A percentile compares a stretch with the other conserved stretches of the same genome.
Evolutionary conservation across 345 rosid species (phyloP).

Genomic region (Populus ilicifolia): DNA sequence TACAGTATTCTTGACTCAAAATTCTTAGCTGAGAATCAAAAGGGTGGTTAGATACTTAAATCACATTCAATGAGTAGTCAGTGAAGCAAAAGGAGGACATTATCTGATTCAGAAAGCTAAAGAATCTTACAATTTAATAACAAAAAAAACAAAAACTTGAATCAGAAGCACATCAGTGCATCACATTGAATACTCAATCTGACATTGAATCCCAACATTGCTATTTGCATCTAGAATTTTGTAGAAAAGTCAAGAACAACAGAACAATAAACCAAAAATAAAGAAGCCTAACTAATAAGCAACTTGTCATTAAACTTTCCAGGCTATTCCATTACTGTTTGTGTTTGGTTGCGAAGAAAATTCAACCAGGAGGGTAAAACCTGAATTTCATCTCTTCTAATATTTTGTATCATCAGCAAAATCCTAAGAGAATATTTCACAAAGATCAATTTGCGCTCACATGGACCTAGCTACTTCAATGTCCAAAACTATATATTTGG

Average conservation of each 20-base stretch:
- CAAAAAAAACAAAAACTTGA: slow-evolving; percentile 23
- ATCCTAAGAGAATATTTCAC: neutral
- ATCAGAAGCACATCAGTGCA: slow-evolving; percentile 32
- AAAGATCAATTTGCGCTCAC: neutral
- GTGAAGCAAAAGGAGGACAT: slow-evolving; percentile 25
- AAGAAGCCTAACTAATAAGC: slow-evolving; percentile 8
- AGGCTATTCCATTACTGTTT: slow-evolving; percentile 7
- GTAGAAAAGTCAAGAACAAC: slow-evolving; percentile 13
- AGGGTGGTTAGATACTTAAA: slow-evolving; percentile 6
- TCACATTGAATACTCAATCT: slow-evolving; percentile 32
- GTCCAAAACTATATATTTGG: neutral
- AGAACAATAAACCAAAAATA: slow-evolving; percentile 8
- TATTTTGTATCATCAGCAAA: neutral
- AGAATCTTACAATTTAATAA: slow-evolving; percentile 36
- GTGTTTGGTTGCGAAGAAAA: slow-evolving; percentile 29
- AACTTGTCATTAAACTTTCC: slow-evolving; percentile 3
- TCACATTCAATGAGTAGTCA: slow-evolving; percentile 20
- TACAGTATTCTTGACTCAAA: slow-evolving; percentile 11
- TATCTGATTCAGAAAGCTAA: slow-evolving; percentile 41
- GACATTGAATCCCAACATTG: slow-evolving; percentile 52
- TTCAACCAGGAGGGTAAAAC: neutral
- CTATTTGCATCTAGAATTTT: slow-evolving; percentile 13
- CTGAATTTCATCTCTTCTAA: neutral
- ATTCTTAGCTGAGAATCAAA: slow-evolving; percentile 34
- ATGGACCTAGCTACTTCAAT: neutral